Conservation (phyloP, 1,284 basidiomycete species). For the Amylostereum areolatum region DNA sequence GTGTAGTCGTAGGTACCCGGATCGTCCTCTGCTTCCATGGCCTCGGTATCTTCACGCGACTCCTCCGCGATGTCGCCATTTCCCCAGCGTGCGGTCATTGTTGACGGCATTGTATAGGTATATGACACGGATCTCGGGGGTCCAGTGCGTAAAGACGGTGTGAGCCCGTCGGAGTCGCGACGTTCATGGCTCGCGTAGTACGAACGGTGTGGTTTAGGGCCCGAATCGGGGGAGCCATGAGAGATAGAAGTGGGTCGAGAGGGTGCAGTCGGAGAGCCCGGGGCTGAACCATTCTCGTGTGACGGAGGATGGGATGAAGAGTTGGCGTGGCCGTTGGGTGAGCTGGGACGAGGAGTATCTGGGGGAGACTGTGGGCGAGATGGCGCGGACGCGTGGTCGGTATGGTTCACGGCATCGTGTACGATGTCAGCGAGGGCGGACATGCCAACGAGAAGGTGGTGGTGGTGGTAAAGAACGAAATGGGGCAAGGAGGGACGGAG, state of each 20-base stretch:
- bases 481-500: no score
- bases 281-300: not conserved
- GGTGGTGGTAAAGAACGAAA: not conserved
- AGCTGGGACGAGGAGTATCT: not conserved
- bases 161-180: not conserved
- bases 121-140: not conserved
- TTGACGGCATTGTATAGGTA: not conserved
- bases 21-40: conserved; percentile 10
- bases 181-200: not conserved
- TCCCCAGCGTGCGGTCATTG: not conserved
- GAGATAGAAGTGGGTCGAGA: not conserved
- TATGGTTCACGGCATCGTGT: not conserved
- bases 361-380: no score
- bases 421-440: conserved; percentile 1
- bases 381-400: not conserved
- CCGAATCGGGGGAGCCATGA: not conserved
- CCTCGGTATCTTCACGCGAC: not conserved
- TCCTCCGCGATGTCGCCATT: conserved; percentile 5
- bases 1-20: conserved; percentile 26
- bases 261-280: not conserved
- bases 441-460: not conserved
- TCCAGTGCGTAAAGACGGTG: not conserved
- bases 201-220: not conserved
- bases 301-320: not conserved
- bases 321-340: not conserved